Percentiles rank a stretch among this genome's conserved stretches.
phyloP scores from a whole-genome alignment of 2,329 filamentous ascomycete genomes.

The Pezicula radicicola region DNA sequence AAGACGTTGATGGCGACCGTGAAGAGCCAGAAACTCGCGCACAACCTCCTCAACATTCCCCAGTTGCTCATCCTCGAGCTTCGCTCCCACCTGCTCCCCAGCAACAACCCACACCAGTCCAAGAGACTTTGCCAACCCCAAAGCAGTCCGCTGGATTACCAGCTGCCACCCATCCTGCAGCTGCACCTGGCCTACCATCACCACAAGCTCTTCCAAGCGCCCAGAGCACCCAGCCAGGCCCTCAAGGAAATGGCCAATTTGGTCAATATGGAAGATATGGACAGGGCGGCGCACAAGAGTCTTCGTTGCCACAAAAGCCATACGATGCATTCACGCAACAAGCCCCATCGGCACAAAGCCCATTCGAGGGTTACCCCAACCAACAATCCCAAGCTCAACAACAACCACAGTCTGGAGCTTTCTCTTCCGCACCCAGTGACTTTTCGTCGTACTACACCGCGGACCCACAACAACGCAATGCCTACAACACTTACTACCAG shows the following conservation, averaged over 20 bases:
- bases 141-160: constrained; percentile 44
- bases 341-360: constrained; percentile 51
- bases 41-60: constrained; percentile 91
- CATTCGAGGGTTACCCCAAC: constrained; percentile 58
- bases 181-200: constrained; percentile 30
- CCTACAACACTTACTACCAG: constrained; percentile 71
- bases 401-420: constrained; percentile 60
- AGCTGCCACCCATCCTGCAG: constrained; percentile 39
- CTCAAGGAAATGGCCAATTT: constrained; percentile 34
- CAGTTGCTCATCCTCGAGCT: constrained; percentile 73
- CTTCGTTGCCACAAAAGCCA: constrained; percentile 69
- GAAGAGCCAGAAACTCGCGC: constrained; percentile 94
- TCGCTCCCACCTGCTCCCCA: constrained; percentile 72
- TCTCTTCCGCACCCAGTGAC: constrained; percentile 73
- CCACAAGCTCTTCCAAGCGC: constrained; percentile 32
- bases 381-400: constrained; percentile 57
- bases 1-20: constrained; percentile 89
- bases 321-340: constrained; percentile 87
- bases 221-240: constrained; percentile 31
- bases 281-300: constrained; percentile 57
- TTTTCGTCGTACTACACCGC: constrained; percentile 85
- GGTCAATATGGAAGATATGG: constrained; percentile 71
- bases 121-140: constrained; percentile 51
- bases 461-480: constrained; percentile 68
- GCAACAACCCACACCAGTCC: constrained; percentile 51